Base-by-base conservation (phyloP, 768 basidiomycete genomes). In the Auricularia sp. region DNA sequence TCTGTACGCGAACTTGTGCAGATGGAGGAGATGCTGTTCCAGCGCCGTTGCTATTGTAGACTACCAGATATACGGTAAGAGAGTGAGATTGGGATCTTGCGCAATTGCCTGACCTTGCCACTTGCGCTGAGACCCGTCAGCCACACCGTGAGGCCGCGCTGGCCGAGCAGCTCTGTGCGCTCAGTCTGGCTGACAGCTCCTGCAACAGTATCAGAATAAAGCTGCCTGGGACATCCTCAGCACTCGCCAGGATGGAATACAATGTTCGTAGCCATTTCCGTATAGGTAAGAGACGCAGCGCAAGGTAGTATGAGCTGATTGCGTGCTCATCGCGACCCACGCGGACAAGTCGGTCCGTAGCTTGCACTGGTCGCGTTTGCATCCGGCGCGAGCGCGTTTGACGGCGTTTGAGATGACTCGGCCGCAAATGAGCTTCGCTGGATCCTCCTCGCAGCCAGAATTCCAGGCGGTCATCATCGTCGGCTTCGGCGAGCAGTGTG, bases 31-130 rank as follows among this genome's bases (percentile, higher is more conserved):
- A 74, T 95, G 92, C 73, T 97, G 94, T 75, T 99, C 97, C 66
- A 99, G 82, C 24, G 97, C 97, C 70, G 93, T 96, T 4, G 92
- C 97, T 69, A 99, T 92, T 34, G 96, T 98, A 5, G 94, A 98
- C 94, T 98, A 73, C 1, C 7, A 2, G 42, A 44, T 51, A 3
- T n/a, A 62, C 13, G 29, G 0, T 29, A 66, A 59, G 11, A 62
- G 51, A 62, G 24, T 62, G 47, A 56, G 21, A 44, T 42, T 34
- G 33, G 21, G 7, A 21, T 2, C 21, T 54, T 13, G n/a, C 11
- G 21, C 3, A 11, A 1, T 44, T 14, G 44, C 64, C 71, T 63
- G 51, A 92, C 94, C 85, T 97, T 98, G 62, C 95, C 95, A 73
- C 91, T 94, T 6, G 90, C 95, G 71, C 92, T 94, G 18, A 98